Evolutionary conservation across 805 yeast species (phyloP), one percentile per base, ranked within the genome.

Genomic region (Ogataea kodamae): DNA sequence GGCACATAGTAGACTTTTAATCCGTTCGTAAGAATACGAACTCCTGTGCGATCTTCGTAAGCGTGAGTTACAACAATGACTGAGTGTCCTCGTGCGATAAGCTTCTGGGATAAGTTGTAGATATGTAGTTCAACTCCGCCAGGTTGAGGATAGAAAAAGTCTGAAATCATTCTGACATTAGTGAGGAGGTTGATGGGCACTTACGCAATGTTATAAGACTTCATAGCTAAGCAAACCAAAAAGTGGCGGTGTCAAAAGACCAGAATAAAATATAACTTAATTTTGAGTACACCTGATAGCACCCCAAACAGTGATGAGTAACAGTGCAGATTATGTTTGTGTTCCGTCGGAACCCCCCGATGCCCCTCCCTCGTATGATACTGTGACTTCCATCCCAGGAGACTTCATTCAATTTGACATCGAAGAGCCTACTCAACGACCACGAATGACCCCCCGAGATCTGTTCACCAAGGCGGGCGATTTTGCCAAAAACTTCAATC

Each of bases 121-220:
- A 90, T 84, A 55, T 92, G 98, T 42, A 90, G 78, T 57, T 92
- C 99, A 2, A 92, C 95, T 7, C 99, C 99, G 3, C 99, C 99
- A 0, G 97, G 82, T 55, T 92, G 98, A 8, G 99, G 99, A 61
- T 84, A 92, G 74, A 92, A 92, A 67, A 88, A 92, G 61, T 92
- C 99, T 26, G 95, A 84, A 4, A 89, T 85, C 96, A 92, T 89
- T 6, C 44, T 51, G 16, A 9, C 6, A 11, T 18, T 33, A 30
- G 28, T 30, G 42, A 24, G 16, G 11, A 15, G 25, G 9, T 12
- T 18, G 18, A 15, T 12, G 13, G 22, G 11, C 6, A 49, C 54
- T 31, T 45, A 51, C 54, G 60, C 62, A 11, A 55, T 55, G 36
- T 54, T 56, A 31, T 55, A 50, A 12, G 45, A 41, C 49, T 42